Base-by-base conservation (phyloP, 768 basidiomycete species). In the Kwoniella mangroviensis region DNA sequence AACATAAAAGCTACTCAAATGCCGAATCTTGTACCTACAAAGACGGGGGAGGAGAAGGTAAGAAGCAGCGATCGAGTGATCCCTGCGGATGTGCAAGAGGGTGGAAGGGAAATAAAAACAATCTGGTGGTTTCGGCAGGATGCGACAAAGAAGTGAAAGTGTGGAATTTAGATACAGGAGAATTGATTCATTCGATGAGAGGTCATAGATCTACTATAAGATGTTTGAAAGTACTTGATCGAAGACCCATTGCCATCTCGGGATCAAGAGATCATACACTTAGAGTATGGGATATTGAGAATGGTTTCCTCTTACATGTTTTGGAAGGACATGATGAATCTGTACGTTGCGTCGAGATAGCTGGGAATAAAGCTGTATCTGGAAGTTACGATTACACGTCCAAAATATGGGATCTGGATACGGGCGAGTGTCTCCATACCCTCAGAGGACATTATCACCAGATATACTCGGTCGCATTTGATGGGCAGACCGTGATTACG, bases 351-450 rank as follows among this genome's bases (percentile, higher is more conserved):
- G 84, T 98, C 40, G 96, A 98, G 81, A 90, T 94, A 12, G 90
- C 88, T 74, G 96, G 93, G 26, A 89, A 89, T 72, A 86, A 85
- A 74, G 90, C 91, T 13, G 94, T 94, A 45, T 94, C 92, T 75
- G 96, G 94, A 42, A 94, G 94, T 80, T 98, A 99, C 82, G 96
- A 99, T 82, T 86, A 87, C 55, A 94, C 90, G 19, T 92, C 90
- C 75, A 87, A 94, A 72, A 81, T 97, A 22, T 98, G 95, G 95
- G 87, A 96, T 77, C 85, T 94, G 6, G 93, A 96, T 73, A 94
- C 91, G 0, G 94, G 95, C 2, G 87, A 90, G 79, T 98, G 94
- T 81, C 70, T 96, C 42, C 90, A 91, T 67, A 88, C 93, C 43
- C 88, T 96, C 34, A 76, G 85, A 11, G 95, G 95, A 0, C 95